Percentiles rank a stretch among this genome's conserved stretches.
Evolutionary conservation across 768 basidiomycete genomes (phyloP).

Genomic region (Clathrus columnatus): DNA sequence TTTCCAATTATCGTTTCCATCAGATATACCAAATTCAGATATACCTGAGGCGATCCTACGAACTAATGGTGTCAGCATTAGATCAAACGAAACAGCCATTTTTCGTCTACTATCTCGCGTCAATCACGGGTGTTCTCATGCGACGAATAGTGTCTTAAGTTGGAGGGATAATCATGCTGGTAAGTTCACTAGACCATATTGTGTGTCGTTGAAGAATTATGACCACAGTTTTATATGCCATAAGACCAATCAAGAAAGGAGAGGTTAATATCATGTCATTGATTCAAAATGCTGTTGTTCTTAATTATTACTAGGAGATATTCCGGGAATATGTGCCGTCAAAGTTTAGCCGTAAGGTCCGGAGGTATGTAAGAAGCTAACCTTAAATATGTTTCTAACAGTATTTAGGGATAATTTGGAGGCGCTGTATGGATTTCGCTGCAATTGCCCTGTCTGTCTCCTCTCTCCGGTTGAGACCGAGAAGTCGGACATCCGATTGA

Average conservation of each 20-base stretch:
- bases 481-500: slow-evolving; percentile 43
- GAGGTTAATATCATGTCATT: no score
- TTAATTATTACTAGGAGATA: slow-evolving; percentile 52
- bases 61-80: slow-evolving; percentile 55
- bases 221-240: slow-evolving; percentile 32
- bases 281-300: no score
- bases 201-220: neutral
- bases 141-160: slow-evolving; percentile 57
- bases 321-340: slow-evolving; percentile 55
- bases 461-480: slow-evolving; percentile 38
- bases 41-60: slow-evolving; percentile 57
- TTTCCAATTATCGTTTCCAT: slow-evolving; percentile 14
- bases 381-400: neutral
- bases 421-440: slow-evolving; percentile 48
- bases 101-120: slow-evolving; percentile 62
- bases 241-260: slow-evolving; percentile 44
- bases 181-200: neutral
- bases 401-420: slow-evolving; percentile 38
- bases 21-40: slow-evolving; percentile 24
- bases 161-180: slow-evolving; percentile 19
- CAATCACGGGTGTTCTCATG: slow-evolving; percentile 60
- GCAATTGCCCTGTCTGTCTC: slow-evolving; percentile 51
- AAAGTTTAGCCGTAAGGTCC: no score
- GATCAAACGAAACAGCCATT: slow-evolving; percentile 39
- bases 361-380: neutral